These are phyloP conservation scores for Apiotrichum mycotoxinovorans DNA, from an alignment of 1,284 basidiomycete species.

Conservation along the genomic window DNA sequence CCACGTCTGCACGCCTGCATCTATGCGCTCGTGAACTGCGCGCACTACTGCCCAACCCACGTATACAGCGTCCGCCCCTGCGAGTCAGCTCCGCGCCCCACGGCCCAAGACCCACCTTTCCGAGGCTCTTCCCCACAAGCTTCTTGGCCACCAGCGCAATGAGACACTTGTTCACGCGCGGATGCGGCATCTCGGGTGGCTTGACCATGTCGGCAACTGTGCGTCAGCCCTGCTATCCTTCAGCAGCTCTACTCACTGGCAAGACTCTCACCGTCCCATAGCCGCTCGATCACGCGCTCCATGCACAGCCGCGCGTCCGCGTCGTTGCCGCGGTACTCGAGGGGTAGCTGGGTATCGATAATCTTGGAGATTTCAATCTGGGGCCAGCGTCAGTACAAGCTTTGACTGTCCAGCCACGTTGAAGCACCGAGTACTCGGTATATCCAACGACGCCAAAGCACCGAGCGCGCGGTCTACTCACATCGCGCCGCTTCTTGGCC, in stretches of 20 bases:
- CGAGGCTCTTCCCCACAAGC: constrained; percentile 63
- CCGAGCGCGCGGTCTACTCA: not conserved
- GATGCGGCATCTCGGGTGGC: constrained; percentile 77
- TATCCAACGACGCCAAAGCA: not conserved
- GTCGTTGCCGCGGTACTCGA: constrained; percentile 75
- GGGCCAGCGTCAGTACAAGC: constrained; percentile 14
- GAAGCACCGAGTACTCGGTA: too few species aligned
- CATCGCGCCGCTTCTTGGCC: constrained; percentile 73
- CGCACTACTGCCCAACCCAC: constrained; percentile 6
- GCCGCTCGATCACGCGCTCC: constrained; percentile 59
- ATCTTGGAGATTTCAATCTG: constrained; percentile 62
- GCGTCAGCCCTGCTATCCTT: constrained; percentile 8
- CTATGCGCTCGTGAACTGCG: too few species aligned
- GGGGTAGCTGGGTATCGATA: constrained; percentile 66
- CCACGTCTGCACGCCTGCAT: too few species aligned
- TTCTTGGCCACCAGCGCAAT: constrained; percentile 86
- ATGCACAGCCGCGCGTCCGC: constrained; percentile 69
- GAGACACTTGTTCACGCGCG: constrained; percentile 85
- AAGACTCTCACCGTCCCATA: constrained; percentile 43
- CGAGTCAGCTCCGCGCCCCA: not conserved
- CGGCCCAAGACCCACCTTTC: constrained; percentile 44
- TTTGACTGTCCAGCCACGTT: too few species aligned
- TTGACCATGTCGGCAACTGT: constrained; percentile 74
- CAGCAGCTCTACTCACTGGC: constrained; percentile 12
- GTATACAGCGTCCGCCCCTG: constrained; percentile 16